Conservation (phyloP, 805 yeast species). For the Yamadazyma nakazawae region DNA sequence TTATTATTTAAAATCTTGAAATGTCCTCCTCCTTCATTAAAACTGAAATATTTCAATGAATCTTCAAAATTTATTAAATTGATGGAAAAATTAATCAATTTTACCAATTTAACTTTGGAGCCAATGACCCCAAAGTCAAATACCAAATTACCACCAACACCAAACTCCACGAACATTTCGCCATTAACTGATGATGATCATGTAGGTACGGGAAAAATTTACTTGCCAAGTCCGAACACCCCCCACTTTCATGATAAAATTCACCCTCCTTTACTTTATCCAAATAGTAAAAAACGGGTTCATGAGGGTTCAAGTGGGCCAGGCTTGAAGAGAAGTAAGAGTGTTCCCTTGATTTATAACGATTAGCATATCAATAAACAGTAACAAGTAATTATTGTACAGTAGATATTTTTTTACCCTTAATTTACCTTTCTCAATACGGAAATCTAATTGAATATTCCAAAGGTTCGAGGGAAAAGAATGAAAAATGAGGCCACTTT, state of each 20-base stretch:
- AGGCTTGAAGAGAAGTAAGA: slow-evolving; percentile 25
- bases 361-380: slow-evolving; percentile 6
- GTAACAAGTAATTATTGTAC: neutral
- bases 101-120: slow-evolving; percentile 26
- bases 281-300: slow-evolving; percentile 8
- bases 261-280: slow-evolving; percentile 15
- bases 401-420: no score
- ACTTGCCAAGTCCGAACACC: slow-evolving; percentile 15
- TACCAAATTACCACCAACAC: slow-evolving; percentile 24
- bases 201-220: slow-evolving; percentile 1
- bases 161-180: slow-evolving; percentile 23
- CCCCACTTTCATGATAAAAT: slow-evolving; percentile 10
- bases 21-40: slow-evolving; percentile 46
- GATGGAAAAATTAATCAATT: slow-evolving; percentile 34
- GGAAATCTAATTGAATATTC: no score
- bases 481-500: no score
- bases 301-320: slow-evolving; percentile 1
- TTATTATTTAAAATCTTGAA: slow-evolving; percentile 33
- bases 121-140: slow-evolving; percentile 31
- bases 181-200: slow-evolving; percentile 13
- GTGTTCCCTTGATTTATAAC: slow-evolving; percentile 14
- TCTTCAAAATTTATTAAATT: slow-evolving; percentile 31
- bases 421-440: no score
- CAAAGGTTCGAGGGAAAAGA: no score
- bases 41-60: slow-evolving; percentile 42